Percentiles rank a stretch among this genome's conserved stretches.
These are phyloP conservation scores for Globisporangium canariense DNA, from an alignment of 352 stramenopile genomes.

Conservation along the genomic window DNA sequence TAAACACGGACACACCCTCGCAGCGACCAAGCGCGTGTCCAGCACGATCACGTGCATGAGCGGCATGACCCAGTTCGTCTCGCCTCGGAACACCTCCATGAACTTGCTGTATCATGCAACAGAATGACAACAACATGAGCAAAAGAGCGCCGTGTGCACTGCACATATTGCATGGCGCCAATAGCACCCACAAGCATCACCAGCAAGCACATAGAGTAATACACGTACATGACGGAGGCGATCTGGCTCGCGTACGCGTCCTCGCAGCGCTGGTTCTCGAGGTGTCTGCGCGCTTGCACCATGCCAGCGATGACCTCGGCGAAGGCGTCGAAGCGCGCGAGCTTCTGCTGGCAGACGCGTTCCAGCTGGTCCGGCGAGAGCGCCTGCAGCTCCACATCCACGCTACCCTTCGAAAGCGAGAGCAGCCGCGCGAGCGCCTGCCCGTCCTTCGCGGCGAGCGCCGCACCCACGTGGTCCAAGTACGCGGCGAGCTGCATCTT, in stretches of 20 bases:
- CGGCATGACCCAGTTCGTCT: constrained; percentile 85
- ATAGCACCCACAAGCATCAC: neutral
- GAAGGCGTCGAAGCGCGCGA: constrained; percentile 53
- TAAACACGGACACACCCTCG: constrained; percentile 30
- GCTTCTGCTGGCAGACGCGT: constrained; percentile 47
- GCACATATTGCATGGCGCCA: neutral
- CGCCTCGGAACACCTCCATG: constrained; percentile 80
- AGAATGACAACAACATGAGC: neutral
- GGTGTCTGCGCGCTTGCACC: constrained; percentile 59
- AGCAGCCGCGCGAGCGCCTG: constrained; percentile 50
- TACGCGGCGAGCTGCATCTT: constrained; percentile 61
- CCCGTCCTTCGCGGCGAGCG: constrained; percentile 49
- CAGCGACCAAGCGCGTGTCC: constrained; percentile 72
- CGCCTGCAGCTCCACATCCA: constrained; percentile 35
- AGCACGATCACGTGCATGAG: constrained; percentile 79
- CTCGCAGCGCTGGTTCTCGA: constrained; percentile 36
- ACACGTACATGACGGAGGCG: constrained; percentile 55
- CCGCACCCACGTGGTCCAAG: constrained; percentile 52
- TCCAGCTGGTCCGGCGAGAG: constrained; percentile 50
- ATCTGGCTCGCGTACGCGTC: constrained; percentile 72
- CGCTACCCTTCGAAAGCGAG: constrained; percentile 29
- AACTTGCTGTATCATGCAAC: constrained; percentile 54
- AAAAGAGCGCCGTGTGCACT: neutral
- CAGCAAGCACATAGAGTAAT: neutral
- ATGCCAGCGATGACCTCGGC: constrained; percentile 60